Conservation (phyloP, 2,329 filamentous ascomycete species). For the Cercospora beticola region DNA sequence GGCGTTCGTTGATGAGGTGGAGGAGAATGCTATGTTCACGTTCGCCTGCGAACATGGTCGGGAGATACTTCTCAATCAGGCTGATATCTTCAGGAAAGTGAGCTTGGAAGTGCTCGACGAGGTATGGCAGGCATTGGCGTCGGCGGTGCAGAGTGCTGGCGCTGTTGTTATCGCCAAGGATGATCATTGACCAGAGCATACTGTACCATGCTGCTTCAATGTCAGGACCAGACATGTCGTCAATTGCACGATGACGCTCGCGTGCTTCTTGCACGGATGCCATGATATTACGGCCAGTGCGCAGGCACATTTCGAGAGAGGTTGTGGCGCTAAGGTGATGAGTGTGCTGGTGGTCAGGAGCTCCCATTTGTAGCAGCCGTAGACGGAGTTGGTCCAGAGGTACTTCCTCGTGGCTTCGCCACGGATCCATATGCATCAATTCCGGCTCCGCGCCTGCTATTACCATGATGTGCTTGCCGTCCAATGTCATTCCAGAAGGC, state of each 20-base stretch:
- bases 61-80: constrained; percentile 67
- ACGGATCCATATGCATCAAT: constrained; percentile 75
- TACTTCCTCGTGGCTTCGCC: constrained; percentile 67
- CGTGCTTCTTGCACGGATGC: constrained; percentile 62
- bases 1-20: constrained; percentile 56
- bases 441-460: constrained; percentile 38
- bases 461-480: constrained; percentile 36
- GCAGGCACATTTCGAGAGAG: constrained; percentile 67
- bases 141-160: constrained; percentile 38
- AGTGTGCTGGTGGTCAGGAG: constrained; percentile 40
- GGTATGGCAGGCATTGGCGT: constrained; percentile 61
- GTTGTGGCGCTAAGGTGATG: constrained; percentile 65
- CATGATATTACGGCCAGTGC: constrained; percentile 78
- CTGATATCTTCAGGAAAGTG: constrained; percentile 70
- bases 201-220: constrained; percentile 66
- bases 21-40: constrained; percentile 56
- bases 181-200: constrained; percentile 66
- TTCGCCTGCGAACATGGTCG: constrained; percentile 58
- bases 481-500: constrained; percentile 46
- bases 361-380: constrained; percentile 50
- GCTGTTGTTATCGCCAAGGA: constrained; percentile 39
- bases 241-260: constrained; percentile 26
- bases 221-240: constrained; percentile 45
- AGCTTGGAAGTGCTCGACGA: constrained; percentile 64
- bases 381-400: constrained; percentile 60